Evolutionary conservation across 2,329 filamentous ascomycete genomes (phyloP).

Genomic region (Aspergillus sp.): DNA sequence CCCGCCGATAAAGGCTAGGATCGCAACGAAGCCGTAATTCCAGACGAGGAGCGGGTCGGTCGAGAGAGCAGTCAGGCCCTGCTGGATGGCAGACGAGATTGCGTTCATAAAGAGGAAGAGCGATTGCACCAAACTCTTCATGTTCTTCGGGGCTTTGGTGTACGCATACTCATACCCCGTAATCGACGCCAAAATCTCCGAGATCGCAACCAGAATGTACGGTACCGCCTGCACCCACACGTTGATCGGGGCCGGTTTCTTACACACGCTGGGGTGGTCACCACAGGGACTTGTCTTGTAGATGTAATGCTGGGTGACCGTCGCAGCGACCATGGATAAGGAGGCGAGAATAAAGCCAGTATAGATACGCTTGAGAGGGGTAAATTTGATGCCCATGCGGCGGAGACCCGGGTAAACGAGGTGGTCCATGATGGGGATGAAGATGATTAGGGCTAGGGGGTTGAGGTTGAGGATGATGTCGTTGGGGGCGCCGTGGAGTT

Average conservation of each 20-base stretch:
- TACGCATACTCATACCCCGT: conserved; percentile 67
- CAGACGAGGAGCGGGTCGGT: conserved; percentile 62
- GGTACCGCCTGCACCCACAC: conserved; percentile 50
- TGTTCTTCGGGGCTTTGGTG: conserved; percentile 69
- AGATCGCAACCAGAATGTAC: conserved; percentile 49
- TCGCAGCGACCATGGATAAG: conserved; percentile 44
- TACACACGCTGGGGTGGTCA: conserved; percentile 45
- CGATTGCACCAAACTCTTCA: conserved; percentile 64
- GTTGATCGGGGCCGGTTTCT: conserved; percentile 51
- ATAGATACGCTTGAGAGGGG: conserved; percentile 49
- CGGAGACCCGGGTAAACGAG: conserved; percentile 46
- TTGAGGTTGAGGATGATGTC: conserved; percentile 50
- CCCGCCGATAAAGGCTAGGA: conserved; percentile 58
- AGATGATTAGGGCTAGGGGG: conserved; percentile 47
- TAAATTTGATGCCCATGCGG: conserved; percentile 42
- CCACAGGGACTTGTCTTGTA: conserved; percentile 60
- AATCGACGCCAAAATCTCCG: conserved; percentile 52
- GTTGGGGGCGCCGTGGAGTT: conserved; percentile 47
- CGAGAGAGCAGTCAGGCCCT: conserved; percentile 58
- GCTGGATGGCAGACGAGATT: conserved; percentile 60
- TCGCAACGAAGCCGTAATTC: conserved; percentile 63
- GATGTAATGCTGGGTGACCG: conserved; percentile 44
- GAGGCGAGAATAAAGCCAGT: conserved; percentile 45
- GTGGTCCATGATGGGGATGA: conserved; percentile 49
- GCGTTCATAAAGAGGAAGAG: conserved; percentile 65